phyloP scores from a whole-genome alignment of 2,329 filamentous ascomycete species.

The Trichophyton rubrum region DNA sequence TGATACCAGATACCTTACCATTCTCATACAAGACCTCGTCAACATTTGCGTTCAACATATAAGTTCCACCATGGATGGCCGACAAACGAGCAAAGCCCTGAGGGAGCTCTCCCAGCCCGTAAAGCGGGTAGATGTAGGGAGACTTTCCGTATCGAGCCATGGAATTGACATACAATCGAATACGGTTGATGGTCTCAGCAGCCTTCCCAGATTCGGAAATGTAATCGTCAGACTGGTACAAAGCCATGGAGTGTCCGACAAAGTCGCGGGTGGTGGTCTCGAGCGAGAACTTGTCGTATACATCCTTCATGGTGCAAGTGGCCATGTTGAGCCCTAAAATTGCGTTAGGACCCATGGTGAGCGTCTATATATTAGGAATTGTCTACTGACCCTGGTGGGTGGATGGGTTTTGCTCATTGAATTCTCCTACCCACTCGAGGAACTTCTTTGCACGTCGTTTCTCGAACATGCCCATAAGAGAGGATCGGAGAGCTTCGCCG shows the following conservation, averaged over 20 bases:
- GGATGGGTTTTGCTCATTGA: slow-evolving; percentile 65
- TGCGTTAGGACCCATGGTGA: neutral
- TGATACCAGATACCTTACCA: slow-evolving; percentile 84
- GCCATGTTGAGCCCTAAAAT: slow-evolving; percentile 64
- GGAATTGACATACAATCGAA: slow-evolving; percentile 92
- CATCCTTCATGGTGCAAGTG: slow-evolving; percentile 84
- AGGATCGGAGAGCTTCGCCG: slow-evolving; percentile 76
- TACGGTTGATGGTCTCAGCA: slow-evolving; percentile 77
- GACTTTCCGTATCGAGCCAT: slow-evolving; percentile 97
- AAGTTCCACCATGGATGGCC: slow-evolving; percentile 96
- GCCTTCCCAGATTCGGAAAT: slow-evolving; percentile 60
- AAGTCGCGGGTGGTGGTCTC: slow-evolving; percentile 86
- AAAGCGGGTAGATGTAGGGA: slow-evolving; percentile 97
- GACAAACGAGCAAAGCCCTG: slow-evolving; percentile 96
- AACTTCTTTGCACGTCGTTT: slow-evolving; percentile 96
- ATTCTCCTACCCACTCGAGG: slow-evolving; percentile 85
- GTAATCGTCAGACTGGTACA: slow-evolving; percentile 85
- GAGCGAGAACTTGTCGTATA: slow-evolving; percentile 95
- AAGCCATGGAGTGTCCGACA: slow-evolving; percentile 94
- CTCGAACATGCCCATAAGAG: slow-evolving; percentile 94
- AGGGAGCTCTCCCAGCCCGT: slow-evolving; percentile 90
- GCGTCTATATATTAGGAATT: neutral
- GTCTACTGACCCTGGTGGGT: slow-evolving; percentile 69
- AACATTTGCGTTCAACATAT: slow-evolving; percentile 95
- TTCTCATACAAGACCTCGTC: slow-evolving; percentile 76